Evolutionary conservation across 176 grass and related monocot species (phyloP), one percentile per base, ranked within the genome.

Genomic region (Secale cereale): DNA sequence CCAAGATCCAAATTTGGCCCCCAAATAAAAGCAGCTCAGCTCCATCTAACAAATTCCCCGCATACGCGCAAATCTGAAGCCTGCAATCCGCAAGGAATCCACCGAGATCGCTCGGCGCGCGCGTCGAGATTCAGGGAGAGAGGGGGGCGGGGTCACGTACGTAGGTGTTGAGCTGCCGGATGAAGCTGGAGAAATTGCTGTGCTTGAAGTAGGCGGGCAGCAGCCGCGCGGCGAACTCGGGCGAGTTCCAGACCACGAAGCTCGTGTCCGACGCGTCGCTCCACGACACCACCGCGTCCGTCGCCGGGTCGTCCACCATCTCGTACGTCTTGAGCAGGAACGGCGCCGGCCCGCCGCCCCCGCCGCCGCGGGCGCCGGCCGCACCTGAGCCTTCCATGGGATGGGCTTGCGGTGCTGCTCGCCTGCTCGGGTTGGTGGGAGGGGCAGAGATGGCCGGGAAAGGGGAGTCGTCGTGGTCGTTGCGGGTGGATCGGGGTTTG

Each of bases 81-180:
- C 35, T 20, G 31, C 71, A 78, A 74, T 39, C 5, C 17, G 25
- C 33, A 5, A 37, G 64, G 26, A 79, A 57, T 54, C 36, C 30
- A 56, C 54, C n/a, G 23, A 89, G 15, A 74, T 28, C 15, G 46
- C 41, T 14, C 41, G 12, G 41, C 41, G 41, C 41, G 41, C 12
- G 41, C 46, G 0, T 17, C 46, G 15, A 50, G 46, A 17, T 50
- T 50, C 0, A 17, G 46, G 46, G 46, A 28, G 20, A 33, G 13
- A 2, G 13, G 69, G 22, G 45, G 22, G 3, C 2, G 48, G 54
- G 11, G 69, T 56, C 20, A 84, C 22, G 83, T 79, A 98, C 91
- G 86, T 98, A 98, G 35, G 96, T 98, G 83, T 98, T 98, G 81
- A 98, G 96, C 93, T 98, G 96, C 26, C 96, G 96, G 79, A 98